Evolutionary conservation across 805 yeast species (phyloP).

Genomic region (Kodamaea lidongshanica): DNA sequence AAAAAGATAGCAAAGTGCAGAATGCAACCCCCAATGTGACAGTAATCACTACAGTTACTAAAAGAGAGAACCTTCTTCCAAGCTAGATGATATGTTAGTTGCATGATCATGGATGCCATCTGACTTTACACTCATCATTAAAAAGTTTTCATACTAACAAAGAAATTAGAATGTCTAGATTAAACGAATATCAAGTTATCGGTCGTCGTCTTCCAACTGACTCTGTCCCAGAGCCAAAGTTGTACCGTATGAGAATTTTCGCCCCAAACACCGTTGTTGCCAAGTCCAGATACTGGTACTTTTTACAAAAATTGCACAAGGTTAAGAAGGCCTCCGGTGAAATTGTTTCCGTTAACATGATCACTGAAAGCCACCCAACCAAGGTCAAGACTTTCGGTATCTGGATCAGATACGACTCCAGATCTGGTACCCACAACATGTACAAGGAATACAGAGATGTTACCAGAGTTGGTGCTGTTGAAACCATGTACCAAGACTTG

Average conservation of each 20-base stretch:
- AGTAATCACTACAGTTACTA: neutral
- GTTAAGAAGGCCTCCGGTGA: constrained; percentile 99
- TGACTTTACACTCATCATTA: neutral
- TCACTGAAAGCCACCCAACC: constrained; percentile 94
- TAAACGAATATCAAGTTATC: constrained; percentile 98
- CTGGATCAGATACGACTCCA: constrained; percentile 99
- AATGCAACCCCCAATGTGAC: neutral
- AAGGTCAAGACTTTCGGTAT: constrained; percentile 99
- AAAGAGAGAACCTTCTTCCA: neutral
- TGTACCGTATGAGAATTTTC: constrained; percentile 99
- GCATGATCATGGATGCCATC: neutral
- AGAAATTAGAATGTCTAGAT: constrained; percentile 69
- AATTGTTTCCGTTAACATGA: constrained; percentile 86
- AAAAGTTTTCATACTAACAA: constrained; percentile 8
- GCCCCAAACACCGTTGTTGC: constrained; percentile 99
- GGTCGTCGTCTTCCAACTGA: constrained; percentile 99
- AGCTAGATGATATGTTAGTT: neutral
- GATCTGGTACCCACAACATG: constrained; percentile 99
- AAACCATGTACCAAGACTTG: constrained; percentile 97
- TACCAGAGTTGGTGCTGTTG: constrained; percentile 98
- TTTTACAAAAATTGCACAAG: constrained; percentile 98
- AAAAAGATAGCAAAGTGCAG: neutral
- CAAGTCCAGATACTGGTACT: constrained; percentile 99
- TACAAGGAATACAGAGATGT: constrained; percentile 99
- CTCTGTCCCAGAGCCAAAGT: constrained; percentile 98